phyloP scores from a whole-genome alignment of 2,329 filamentous ascomycete species.

The Claviceps sp. region DNA sequence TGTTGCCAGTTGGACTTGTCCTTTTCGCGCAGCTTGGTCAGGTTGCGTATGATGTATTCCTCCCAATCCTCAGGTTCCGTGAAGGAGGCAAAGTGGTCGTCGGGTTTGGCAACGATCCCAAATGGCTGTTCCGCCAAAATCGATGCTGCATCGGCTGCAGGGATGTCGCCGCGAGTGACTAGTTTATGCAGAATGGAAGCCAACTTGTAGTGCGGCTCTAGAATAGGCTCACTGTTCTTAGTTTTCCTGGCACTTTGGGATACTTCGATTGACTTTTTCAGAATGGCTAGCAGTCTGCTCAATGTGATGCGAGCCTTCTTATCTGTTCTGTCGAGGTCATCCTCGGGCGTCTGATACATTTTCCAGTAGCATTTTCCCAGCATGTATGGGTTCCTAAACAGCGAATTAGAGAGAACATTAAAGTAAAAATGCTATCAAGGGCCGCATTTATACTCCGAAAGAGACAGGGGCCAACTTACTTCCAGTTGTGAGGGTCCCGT shows the following conservation, averaged over 20 bases:
- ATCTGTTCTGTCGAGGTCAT: constrained; percentile 31
- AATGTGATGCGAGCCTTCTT: constrained; percentile 17
- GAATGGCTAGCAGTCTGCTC: constrained; percentile 30
- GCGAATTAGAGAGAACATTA: constrained; percentile 5
- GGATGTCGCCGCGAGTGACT: constrained; percentile 40
- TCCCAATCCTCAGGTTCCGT: constrained; percentile 45
- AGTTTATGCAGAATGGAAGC: constrained; percentile 73
- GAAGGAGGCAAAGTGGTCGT: constrained; percentile 23
- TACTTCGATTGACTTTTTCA: constrained; percentile 38
- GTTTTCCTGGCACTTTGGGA: constrained; percentile 40
- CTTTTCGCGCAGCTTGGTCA: constrained; percentile 45
- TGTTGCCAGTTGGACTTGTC: constrained; percentile 96
- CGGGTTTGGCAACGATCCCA: constrained; percentile 22
- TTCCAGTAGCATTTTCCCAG: constrained; percentile 50
- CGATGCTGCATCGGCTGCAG: constrained; percentile 33
- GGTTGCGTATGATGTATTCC: constrained; percentile 36
- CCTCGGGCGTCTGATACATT: constrained; percentile 40
- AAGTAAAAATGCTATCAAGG: not conserved
- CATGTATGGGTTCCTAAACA: constrained; percentile 41
- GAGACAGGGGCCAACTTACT: constrained; percentile 23
- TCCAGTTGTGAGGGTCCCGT: constrained; percentile 42
- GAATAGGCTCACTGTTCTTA: constrained; percentile 56
- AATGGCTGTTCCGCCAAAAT: constrained; percentile 45
- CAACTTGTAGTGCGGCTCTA: constrained; percentile 90
- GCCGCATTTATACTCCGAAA: not conserved